Evolutionary conservation across 352 stramenopile genomes (phyloP).

Genomic region (Phytophthora lateralis): DNA sequence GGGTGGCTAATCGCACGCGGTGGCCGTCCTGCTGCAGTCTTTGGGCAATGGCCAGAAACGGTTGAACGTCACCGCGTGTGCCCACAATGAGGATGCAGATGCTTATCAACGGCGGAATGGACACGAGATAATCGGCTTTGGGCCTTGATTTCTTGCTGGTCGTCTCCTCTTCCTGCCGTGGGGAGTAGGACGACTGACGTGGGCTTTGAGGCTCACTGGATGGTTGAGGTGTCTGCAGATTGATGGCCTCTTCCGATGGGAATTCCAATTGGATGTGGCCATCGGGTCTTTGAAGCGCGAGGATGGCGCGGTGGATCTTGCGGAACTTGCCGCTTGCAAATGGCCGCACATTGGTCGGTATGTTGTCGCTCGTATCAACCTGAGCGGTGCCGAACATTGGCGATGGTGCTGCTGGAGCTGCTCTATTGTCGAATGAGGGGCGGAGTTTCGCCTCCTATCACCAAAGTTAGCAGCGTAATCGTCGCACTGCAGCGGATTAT

Average conservation of each 20-base stretch:
- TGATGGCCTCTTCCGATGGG: constrained; percentile 33
- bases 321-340: constrained; percentile 17
- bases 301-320: constrained; percentile 17
- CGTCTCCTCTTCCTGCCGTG: neutral
- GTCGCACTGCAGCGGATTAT: constrained; percentile 4
- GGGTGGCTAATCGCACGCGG: constrained; percentile 89
- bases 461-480: constrained; percentile 22
- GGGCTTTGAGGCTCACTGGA: neutral
- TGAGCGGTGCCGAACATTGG: constrained; percentile 13
- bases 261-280: constrained; percentile 53
- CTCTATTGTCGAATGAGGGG: neutral
- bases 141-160: neutral
- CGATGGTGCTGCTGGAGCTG: neutral
- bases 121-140: constrained; percentile 7
- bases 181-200: neutral
- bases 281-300: constrained; percentile 28
- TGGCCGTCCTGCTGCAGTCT: constrained; percentile 83
- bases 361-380: neutral
- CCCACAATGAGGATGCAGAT: constrained; percentile 89
- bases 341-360: neutral
- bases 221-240: constrained; percentile 15
- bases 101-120: constrained; percentile 41
- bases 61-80: constrained; percentile 79
- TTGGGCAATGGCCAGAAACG: constrained; percentile 80
- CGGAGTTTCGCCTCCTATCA: neutral